phyloP scores from a whole-genome alignment of 73 alveolate species.

The Breviolum minutum region DNA sequence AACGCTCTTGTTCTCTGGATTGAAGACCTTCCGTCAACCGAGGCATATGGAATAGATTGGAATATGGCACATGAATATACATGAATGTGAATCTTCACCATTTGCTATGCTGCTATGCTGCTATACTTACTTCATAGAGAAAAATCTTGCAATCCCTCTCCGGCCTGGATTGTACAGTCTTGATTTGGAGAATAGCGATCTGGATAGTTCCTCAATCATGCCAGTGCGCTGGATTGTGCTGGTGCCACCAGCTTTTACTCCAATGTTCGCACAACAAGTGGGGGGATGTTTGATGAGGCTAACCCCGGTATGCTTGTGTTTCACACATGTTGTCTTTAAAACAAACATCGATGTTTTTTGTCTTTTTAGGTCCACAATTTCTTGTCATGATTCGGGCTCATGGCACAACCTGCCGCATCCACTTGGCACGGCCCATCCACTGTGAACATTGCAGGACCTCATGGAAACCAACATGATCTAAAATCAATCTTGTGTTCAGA shows the following conservation, averaged over 20 bases:
- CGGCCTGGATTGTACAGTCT: constrained; percentile 36
- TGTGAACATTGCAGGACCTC: background rate
- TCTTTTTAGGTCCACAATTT: background rate
- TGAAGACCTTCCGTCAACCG: constrained; percentile 1
- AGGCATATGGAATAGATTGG: no score
- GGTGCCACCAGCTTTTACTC: background rate
- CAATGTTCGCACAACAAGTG: background rate
- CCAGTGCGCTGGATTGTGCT: no score
- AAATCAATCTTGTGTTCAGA: background rate
- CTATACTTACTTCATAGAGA: background rate
- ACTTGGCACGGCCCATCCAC: background rate
- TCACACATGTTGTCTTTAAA: background rate
- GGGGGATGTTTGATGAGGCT: background rate
- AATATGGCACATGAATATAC: no score
- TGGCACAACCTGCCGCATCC: background rate
- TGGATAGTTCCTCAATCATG: constrained; percentile 8
- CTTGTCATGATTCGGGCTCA: background rate
- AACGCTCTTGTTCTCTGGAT: constrained; percentile 37
- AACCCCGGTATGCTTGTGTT: background rate
- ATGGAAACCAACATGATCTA: background rate
- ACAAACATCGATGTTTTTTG: background rate
- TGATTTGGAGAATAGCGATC: background rate
- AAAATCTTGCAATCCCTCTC: background rate
- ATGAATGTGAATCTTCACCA: no score
- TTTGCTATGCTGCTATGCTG: no score